A percentile compares a stretch with the other conserved stretches of the same genome.
Evolutionary conservation across 75 land plant genomes (phyloP).

Genomic region (Larix kaempferi): DNA sequence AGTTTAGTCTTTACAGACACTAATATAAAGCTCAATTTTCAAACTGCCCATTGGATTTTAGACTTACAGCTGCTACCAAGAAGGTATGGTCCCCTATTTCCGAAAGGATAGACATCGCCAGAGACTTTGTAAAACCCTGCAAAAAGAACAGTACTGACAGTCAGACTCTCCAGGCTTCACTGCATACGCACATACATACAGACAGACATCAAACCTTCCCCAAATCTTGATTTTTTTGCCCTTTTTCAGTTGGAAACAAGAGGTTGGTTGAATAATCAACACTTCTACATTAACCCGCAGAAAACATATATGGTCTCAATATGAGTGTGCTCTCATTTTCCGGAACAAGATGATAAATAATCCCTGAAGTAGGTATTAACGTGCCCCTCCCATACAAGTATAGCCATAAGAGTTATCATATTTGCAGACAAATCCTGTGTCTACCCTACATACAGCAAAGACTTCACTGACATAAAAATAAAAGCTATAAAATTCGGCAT

Average conservation of each 20-base stretch:
- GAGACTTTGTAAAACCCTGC: constrained; percentile 86
- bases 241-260: not conserved
- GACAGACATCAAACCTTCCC: not conserved
- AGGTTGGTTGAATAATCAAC: not conserved
- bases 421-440: not conserved
- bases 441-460: not conserved
- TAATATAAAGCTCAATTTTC: too few species aligned
- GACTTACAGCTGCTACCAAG: constrained; percentile 84
- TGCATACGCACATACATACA: not conserved
- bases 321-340: not conserved
- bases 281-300: not conserved
- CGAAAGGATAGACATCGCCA: constrained; percentile 88
- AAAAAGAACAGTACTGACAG: not conserved
- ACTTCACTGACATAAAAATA: too few species aligned
- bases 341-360: too few species aligned
- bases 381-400: not conserved
- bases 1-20: too few species aligned
- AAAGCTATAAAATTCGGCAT: too few species aligned
- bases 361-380: too few species aligned
- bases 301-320: not conserved
- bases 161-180: not conserved
- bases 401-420: too few species aligned
- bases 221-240: too few species aligned
- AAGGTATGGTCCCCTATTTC: constrained; percentile 98
- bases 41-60: not conserved